Evolutionary conservation across 805 yeast species (phyloP).

Genomic region (Wickerhamomyces sydowiorum): DNA sequence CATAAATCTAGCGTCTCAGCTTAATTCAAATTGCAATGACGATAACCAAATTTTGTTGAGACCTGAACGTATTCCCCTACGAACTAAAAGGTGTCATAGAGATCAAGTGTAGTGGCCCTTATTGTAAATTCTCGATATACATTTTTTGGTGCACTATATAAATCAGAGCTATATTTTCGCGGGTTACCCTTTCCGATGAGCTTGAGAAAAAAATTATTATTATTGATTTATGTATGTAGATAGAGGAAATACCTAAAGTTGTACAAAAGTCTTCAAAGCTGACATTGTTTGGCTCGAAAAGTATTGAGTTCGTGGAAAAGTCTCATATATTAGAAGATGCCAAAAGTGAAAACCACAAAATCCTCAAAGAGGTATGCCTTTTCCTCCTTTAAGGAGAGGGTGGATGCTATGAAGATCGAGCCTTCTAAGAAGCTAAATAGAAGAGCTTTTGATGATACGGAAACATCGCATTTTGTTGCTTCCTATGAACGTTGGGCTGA

Average conservation of each 20-base stretch:
- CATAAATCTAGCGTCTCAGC: too few relatives aligned
- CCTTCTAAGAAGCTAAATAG: conserved; percentile 52
- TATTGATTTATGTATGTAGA: not conserved
- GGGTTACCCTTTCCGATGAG: conserved; percentile 1
- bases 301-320: not conserved
- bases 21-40: too few relatives aligned
- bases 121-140: too few relatives aligned
- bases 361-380: conserved; percentile 56
- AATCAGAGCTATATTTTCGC: too few relatives aligned
- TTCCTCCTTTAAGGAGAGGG: conserved; percentile 75
- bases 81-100: too few relatives aligned
- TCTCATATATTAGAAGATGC: conserved; percentile 2
- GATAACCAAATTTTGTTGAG: too few relatives aligned
- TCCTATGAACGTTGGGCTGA: conserved; percentile 86
- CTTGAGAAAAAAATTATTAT: not conserved
- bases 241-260: not conserved
- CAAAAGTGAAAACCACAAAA: conserved; percentile 40
- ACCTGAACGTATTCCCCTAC: too few relatives aligned
- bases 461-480: conserved; percentile 71
- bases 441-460: conserved; percentile 65
- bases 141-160: too few relatives aligned
- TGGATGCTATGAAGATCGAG: conserved; percentile 80
- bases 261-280: not conserved
- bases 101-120: too few relatives aligned
- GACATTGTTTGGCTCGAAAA: too few relatives aligned